These are phyloP conservation scores for Bullera alba DNA, from an alignment of 768 basidiomycete genomes.

Conservation along the genomic window DNA sequence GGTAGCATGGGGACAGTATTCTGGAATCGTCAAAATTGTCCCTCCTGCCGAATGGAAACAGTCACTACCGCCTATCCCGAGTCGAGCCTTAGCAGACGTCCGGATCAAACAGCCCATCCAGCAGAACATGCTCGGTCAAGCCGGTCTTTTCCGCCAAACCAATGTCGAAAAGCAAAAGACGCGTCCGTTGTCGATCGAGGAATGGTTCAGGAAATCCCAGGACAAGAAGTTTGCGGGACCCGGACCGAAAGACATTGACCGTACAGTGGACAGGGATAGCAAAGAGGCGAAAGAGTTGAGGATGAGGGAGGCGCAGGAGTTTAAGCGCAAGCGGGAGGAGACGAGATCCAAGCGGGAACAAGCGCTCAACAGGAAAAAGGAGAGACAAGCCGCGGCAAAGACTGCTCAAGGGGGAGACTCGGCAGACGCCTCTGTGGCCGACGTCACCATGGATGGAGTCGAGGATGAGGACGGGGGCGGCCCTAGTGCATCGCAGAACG, in stretches of 20 bases:
- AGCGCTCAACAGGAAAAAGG: slow-evolving; percentile 10
- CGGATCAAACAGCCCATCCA: slow-evolving; percentile 86
- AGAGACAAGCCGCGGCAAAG: slow-evolving; percentile 8
- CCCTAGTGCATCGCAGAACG: background rate
- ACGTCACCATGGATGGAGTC: background rate
- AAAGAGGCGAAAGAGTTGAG: slow-evolving; percentile 22
- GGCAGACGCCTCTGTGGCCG: slow-evolving; percentile 42
- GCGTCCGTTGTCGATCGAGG: slow-evolving; percentile 36
- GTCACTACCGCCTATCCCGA: slow-evolving; percentile 62
- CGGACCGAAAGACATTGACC: slow-evolving; percentile 32
- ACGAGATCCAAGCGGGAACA: slow-evolving; percentile 15
- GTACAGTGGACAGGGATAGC: slow-evolving; percentile 21
- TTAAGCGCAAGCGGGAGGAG: slow-evolving; percentile 11
- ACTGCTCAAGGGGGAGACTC: slow-evolving; percentile 1
- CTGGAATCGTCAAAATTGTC: slow-evolving; percentile 93
- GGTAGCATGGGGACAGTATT: slow-evolving; percentile 80
- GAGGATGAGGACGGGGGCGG: background rate
- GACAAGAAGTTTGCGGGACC: slow-evolving; percentile 26
- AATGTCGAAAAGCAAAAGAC: slow-evolving; percentile 68
- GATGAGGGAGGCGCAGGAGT: slow-evolving; percentile 9
- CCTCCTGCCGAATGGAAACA: slow-evolving; percentile 88
- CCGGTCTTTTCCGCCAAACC: slow-evolving; percentile 79
- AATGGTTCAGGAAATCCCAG: slow-evolving; percentile 44
- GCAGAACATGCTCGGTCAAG: slow-evolving; percentile 78
- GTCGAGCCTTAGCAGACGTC: slow-evolving; percentile 60